phyloP scores from a whole-genome alignment of 805 yeast species.

The Pichia kluyveri region DNA sequence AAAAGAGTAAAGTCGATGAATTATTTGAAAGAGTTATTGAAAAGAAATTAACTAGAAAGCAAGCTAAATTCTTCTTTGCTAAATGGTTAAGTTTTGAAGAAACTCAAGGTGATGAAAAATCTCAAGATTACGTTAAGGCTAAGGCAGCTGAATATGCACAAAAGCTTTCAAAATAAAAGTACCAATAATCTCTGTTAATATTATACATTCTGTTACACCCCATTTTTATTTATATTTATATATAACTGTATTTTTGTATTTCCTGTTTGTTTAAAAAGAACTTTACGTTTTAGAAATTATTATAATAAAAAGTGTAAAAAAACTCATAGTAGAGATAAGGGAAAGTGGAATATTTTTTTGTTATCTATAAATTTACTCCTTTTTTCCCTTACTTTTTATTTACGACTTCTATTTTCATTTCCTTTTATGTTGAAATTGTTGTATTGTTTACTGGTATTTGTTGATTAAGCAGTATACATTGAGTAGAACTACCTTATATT shows the following conservation, averaged over 20 bases:
- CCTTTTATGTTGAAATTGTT: too few relatives aligned
- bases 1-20: slow-evolving; percentile 60
- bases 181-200: background rate
- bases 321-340: too few relatives aligned
- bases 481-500: too few relatives aligned
- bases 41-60: slow-evolving; percentile 68
- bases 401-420: too few relatives aligned
- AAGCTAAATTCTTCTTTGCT: slow-evolving; percentile 89
- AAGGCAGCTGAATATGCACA: slow-evolving; percentile 69
- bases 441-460: too few relatives aligned
- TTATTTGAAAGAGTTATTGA: slow-evolving; percentile 73
- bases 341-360: too few relatives aligned
- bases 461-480: too few relatives aligned
- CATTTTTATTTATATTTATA: background rate
- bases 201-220: background rate
- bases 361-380: too few relatives aligned
- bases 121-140: slow-evolving; percentile 78
- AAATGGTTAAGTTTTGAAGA: slow-evolving; percentile 86
- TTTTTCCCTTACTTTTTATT: too few relatives aligned
- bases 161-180: slow-evolving; percentile 13
- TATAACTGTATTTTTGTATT: background rate
- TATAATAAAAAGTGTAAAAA: too few relatives aligned
- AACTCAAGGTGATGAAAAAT: slow-evolving; percentile 53
- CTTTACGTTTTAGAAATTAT: too few relatives aligned
- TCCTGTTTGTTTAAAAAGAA: background rate